Evolutionary conservation across 192 early-diverging fungal genomes (phyloP).

Genomic region (Glomus cerebriforme): DNA sequence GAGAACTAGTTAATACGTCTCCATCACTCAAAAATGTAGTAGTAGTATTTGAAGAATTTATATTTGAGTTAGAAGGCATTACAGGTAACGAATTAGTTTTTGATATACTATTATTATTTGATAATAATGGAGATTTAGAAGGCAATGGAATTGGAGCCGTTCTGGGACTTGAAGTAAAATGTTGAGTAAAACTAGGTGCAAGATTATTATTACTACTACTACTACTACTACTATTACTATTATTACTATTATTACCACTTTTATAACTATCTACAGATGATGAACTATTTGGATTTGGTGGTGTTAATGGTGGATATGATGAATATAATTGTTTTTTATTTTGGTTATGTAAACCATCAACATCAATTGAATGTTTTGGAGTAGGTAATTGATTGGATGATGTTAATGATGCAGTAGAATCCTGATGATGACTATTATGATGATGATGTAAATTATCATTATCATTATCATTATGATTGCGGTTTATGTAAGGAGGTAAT

Average conservation of each 20-base stretch:
- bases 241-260: neutral
- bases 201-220: neutral
- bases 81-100: neutral
- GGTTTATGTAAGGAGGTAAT: neutral
- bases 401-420: neutral
- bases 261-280: neutral
- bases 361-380: constrained; percentile 7
- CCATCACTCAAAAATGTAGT: neutral
- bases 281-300: neutral
- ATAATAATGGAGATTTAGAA: neutral
- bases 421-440: neutral
- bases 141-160: neutral
- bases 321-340: constrained; percentile 16
- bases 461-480: neutral
- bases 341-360: neutral
- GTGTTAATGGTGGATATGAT: neutral
- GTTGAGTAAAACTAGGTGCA: constrained; percentile 1
- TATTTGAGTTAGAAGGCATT: neutral
- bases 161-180: constrained; percentile 15
- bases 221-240: neutral
- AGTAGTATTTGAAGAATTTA: neutral
- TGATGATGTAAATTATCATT: neutral
- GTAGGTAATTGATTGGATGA: constrained; percentile 2
- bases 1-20: neutral
- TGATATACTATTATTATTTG: neutral